Evolutionary conservation across 306 rosid genomes (phyloP), one percentile per base, ranked within the genome.

Genomic region (Ormosia semicastrata): DNA sequence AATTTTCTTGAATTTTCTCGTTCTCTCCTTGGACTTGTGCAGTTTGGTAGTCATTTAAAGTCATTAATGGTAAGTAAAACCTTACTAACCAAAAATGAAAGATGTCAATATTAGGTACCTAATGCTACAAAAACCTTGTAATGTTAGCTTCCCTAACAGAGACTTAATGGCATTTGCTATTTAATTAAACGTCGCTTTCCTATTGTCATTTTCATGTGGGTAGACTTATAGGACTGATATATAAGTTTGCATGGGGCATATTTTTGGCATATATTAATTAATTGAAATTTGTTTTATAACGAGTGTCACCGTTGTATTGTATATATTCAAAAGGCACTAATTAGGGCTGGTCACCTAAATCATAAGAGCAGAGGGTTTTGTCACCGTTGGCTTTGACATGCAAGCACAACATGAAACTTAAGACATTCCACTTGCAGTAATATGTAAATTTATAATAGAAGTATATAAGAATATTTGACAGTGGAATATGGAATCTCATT

Each of bases 71-170:
- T 86, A 88, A 88, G 93, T 89, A 89, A 79, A 87, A 71, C 43
- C 76, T 77, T 87, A 88, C 97, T 89, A 84, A 94, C 93, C 92
- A 83, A 56, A 66, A 77, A 68, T 69, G 39, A 82, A 89, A 84
- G 49, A 78, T 83, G 84, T 89, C 92, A 88, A 89, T 34, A 91
- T 90, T 90, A 92, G 95, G 94, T 92, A 76, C 84, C 76, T 40
- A 74, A 84, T 78, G 39, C 64, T 80, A 69, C 59, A 73, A 88
- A 86, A 85, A 84, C 76, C 84, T 83, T 89, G 73, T 87, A 79
- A 85, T 85, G 91, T 88, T 93, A 85, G 95, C 73, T 91, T 85
- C 82, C 90, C 94, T 88, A 91, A 84, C 94, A 81, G 40, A 75
- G 93, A 92, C 97, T 88, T 76, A 9, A 75, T 41, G 70, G 44